Base-by-base conservation (phyloP, 2,329 filamentous ascomycete genomes). In the Chaetomium sp. region DNA sequence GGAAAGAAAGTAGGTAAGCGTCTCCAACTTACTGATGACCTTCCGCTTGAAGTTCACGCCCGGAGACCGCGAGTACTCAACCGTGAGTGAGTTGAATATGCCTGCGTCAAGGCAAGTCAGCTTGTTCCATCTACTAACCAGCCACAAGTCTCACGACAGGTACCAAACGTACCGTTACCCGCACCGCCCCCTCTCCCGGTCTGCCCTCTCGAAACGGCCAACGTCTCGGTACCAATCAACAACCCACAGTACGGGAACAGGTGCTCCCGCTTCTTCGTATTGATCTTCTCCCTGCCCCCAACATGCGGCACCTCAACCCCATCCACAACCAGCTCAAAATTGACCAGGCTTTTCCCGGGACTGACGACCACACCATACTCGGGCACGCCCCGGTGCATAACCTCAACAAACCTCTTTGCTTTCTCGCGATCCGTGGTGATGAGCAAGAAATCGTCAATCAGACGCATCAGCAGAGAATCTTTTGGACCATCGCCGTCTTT, bases 401-500 rank as follows among this genome's bases (percentile, higher is more conserved):
- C 78, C 56, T 84, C 74, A 19, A 96, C 76, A 67, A 99, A 97
- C 1, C 72, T 75, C 56, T 76, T 76, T 0, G 90, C 92, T 64
- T 91, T 83, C 6, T 69, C 62, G 52, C 72, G 74, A 49, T 89
- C 79, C 0, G 85, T 84, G 0, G 88, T 96, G 65, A 99, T 85
- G 46, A 99, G 81, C 4, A 97, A 76, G 64, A 97, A 99, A 66
- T 99, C 94, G 64, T 99, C 94, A 43, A 95, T 89, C 8, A 96
- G 78, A 12, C 94, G 81, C 52, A 97, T 71, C 6, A 99, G 75
- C 2, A 96, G 71, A 37, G 44, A 42, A 4, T 48, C 34, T 10
- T 1, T n/a, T 2, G 10, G 34, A 4, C 34, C n/a, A 6, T 11
- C n/a, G 14, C 72, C 66, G 4, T 46, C 53, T 5, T 27, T 2